A percentile compares a stretch with the other conserved stretches of the same genome.
These are phyloP conservation scores for Eucalyptus marginata DNA, from an alignment of 345 rosid species.

Conservation along the genomic window DNA sequence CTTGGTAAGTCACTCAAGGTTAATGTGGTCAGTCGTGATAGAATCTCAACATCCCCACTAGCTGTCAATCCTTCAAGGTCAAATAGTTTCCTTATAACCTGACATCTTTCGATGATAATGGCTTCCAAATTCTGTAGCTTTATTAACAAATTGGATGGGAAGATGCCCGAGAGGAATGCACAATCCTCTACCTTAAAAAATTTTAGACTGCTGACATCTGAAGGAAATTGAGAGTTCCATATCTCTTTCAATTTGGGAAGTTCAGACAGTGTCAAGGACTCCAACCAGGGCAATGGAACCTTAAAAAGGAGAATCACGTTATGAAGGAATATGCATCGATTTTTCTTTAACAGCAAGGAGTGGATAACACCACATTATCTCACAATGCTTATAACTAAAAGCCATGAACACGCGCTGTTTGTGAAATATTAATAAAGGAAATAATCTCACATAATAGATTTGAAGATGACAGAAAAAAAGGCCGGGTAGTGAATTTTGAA, in stretches of 20 bases:
- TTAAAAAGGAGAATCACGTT: background rate
- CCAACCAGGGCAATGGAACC: background rate
- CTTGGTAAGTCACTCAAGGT: background rate
- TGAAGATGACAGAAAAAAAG: too few relatives aligned
- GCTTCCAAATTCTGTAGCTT: background rate
- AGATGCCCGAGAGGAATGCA: background rate
- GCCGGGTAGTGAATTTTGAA: too few relatives aligned
- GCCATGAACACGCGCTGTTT: too few relatives aligned
- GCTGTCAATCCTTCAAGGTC: background rate
- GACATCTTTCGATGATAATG: background rate
- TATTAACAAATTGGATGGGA: background rate
- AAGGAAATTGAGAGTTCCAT: background rate
- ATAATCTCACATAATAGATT: too few relatives aligned
- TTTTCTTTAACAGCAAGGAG: too few relatives aligned
- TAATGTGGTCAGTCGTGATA: background rate
- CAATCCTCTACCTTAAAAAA: background rate
- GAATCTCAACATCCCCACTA: accelerated
- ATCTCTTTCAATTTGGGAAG: background rate
- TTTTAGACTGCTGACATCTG: background rate
- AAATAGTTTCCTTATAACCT: background rate
- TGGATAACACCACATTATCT: too few relatives aligned
- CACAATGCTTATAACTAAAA: too few relatives aligned
- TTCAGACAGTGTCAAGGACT: background rate
- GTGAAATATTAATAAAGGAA: too few relatives aligned
- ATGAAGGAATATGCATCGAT: background rate